Conservation (phyloP, 768 basidiomycete genomes). For the Auriscalpium microsporum region DNA sequence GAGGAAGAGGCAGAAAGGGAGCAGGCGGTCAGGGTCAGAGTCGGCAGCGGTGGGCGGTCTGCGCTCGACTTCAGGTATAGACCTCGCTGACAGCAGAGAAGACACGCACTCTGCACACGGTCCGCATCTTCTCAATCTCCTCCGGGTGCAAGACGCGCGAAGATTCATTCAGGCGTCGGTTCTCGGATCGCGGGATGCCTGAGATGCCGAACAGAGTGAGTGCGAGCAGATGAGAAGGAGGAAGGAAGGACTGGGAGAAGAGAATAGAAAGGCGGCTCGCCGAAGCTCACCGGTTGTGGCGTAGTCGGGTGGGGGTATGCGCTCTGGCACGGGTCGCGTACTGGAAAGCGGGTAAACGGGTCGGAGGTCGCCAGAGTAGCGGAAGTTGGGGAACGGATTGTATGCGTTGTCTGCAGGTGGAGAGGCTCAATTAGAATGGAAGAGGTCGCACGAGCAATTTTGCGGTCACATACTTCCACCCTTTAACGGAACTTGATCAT, state of each 20-base stretch:
- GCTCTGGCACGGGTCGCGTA: constrained; percentile 65
- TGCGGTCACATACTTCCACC: constrained; percentile 16
- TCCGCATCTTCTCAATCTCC: constrained; percentile 86
- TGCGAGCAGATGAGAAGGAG: constrained; percentile 25
- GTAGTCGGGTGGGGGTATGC: constrained; percentile 88
- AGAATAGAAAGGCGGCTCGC: constrained; percentile 23
- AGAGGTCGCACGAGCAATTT: constrained; percentile 6
- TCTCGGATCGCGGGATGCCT: constrained; percentile 58
- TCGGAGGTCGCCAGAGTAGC: constrained; percentile 72
- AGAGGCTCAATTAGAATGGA: background rate
- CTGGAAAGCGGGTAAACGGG: constrained; percentile 86
- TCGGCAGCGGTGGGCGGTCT: too few species aligned
- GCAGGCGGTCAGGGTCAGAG: too few species aligned
- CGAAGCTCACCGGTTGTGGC: constrained; percentile 53
- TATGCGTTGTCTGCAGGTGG: constrained; percentile 54
- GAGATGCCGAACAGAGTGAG: constrained; percentile 20
- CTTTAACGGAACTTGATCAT: constrained; percentile 45
- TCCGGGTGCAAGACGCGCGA: constrained; percentile 57
- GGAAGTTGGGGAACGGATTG: constrained; percentile 69
- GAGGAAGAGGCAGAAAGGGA: background rate
- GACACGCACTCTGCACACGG: constrained; percentile 61
- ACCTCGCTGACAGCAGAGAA: background rate
- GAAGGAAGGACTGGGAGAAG: constrained; percentile 11
- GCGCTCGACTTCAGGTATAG: background rate
- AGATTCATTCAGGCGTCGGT: constrained; percentile 46